A percentile compares a stretch with the other conserved stretches of the same genome.
These are phyloP conservation scores for Calonectria naviculata DNA, from an alignment of 2,329 filamentous ascomycete genomes.

Conservation along the genomic window DNA sequence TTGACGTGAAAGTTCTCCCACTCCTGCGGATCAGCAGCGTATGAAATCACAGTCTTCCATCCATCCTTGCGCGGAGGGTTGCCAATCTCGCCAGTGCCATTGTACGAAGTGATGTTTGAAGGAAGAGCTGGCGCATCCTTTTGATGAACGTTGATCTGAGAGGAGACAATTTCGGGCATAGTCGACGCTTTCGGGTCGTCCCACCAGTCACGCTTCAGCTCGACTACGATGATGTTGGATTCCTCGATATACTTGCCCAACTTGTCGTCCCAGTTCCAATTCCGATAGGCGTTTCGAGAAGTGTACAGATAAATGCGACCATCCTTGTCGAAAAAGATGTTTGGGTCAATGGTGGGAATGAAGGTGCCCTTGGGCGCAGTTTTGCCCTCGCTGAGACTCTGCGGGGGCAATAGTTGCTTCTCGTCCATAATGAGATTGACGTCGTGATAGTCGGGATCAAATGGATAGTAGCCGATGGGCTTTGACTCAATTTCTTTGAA, in stretches of 20 bases:
- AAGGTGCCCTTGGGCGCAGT: conserved; percentile 48
- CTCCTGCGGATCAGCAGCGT: conserved; percentile 46
- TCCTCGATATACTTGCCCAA: conserved; percentile 50
- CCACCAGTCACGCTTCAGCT: conserved; percentile 49
- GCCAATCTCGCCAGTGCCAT: conserved; percentile 48
- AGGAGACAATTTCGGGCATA: conserved; percentile 46
- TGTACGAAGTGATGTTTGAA: conserved; percentile 46
- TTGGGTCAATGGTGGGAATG: conserved; percentile 56
- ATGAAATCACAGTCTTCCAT: conserved; percentile 50
- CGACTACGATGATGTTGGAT: conserved; percentile 50
- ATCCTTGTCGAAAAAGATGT: conserved; percentile 58
- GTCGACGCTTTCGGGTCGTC: conserved; percentile 46
- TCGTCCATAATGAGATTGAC: conserved; percentile 52
- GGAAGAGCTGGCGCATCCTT: conserved; percentile 40
- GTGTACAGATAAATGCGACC: conserved; percentile 48
- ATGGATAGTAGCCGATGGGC: conserved; percentile 48
- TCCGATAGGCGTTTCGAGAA: conserved; percentile 49
- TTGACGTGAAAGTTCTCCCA: conserved; percentile 51
- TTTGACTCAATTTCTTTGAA: conserved; percentile 46
- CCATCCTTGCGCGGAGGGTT: conserved; percentile 48
- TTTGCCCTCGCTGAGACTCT: conserved; percentile 38
- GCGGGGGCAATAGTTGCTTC: conserved; percentile 46
- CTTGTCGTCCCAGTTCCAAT: conserved; percentile 49
- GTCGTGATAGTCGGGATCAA: conserved; percentile 48
- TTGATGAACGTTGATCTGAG: conserved; percentile 43